Base-by-base conservation (phyloP, 2,329 filamentous ascomycete species). In the Aureobasidium sp. region DNA sequence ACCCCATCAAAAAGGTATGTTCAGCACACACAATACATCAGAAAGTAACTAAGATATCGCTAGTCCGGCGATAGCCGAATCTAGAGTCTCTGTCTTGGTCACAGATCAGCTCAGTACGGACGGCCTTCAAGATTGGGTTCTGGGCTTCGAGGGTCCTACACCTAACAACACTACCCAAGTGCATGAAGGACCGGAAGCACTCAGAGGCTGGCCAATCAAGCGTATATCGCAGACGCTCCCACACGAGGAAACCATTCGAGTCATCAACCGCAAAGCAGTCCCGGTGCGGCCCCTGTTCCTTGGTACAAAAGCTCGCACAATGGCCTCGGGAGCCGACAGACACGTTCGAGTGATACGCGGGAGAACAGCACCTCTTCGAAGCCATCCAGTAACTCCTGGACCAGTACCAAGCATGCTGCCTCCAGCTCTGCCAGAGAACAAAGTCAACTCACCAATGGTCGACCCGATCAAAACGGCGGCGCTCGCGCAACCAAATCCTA, bases 31-130 rank as follows among this genome's bases (percentile, higher is more conserved):
- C 42, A 5, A 48, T 3, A 14, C 4, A 12, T 39, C 22, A 14
- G 7, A 12, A 37, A n/a, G 4, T 22, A 14, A 39, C 24, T 62
- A 22, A 47, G 29, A 33, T 48, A 22, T 33, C 4, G 45, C 37
- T 58, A 68, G 68, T 57, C 68, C 67, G 24, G 66, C 67, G 22
- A 69, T 73, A 14, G 50, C 70, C 44, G 71, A 73, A 15, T 71
- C 71, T 22, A 64, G 64, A 42, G 70, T 73, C 9, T 72, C 70
- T 6, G 66, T 73, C 9, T 68, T 67, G n/a, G 69, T 72, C 48
- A 66, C 69, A 35, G 70, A 72, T 44, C 69, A 71, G 19, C 64
- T 69, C 19, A 62, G 65, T 37, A 67, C 66, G 15, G 67, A 70
- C 11, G 63, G 65, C 14, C 62, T 72, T 11, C 68, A 71, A 24